Conservation (phyloP, 495 filamentous ascomycete species). For the Penicillium antarcticum region DNA sequence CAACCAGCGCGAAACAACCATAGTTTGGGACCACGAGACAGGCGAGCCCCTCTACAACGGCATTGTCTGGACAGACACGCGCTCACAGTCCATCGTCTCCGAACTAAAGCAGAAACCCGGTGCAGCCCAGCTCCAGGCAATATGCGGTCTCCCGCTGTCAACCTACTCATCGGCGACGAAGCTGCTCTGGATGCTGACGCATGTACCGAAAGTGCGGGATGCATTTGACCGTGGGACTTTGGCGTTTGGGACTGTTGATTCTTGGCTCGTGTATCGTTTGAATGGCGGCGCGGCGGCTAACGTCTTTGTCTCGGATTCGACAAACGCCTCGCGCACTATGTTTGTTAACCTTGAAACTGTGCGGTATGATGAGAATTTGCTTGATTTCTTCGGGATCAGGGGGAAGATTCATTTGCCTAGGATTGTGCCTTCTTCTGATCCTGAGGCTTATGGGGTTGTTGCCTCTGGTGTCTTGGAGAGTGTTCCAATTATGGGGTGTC, state of each 20-base stretch:
- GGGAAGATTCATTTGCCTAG: constrained; percentile 67
- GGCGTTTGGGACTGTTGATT: constrained; percentile 89
- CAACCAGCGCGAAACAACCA: constrained; percentile 91
- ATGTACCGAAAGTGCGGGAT: constrained; percentile 67
- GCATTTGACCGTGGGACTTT: constrained; percentile 77
- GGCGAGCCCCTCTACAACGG: constrained; percentile 86
- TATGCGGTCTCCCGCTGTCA: constrained; percentile 87
- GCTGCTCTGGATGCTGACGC: constrained; percentile 77
- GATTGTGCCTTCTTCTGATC: constrained; percentile 83
- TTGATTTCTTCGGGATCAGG: constrained; percentile 82
- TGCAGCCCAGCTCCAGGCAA: constrained; percentile 62
- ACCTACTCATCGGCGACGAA: constrained; percentile 94
- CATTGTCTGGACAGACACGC: constrained; percentile 92
- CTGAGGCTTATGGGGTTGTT: constrained; percentile 67
- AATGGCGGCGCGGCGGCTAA: constrained; percentile 72
- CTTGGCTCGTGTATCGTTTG: constrained; percentile 87
- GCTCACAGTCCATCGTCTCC: constrained; percentile 72
- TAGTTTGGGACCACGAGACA: constrained; percentile 86
- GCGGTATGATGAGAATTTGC: constrained; percentile 77
- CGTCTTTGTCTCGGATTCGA: constrained; percentile 83
- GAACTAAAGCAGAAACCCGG: constrained; percentile 64
- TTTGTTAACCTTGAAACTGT: constrained; percentile 86
- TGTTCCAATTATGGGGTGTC: constrained; percentile 75
- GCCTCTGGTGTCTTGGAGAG: constrained; percentile 62
- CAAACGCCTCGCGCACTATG: constrained; percentile 94